Evolutionary conservation across 2,329 filamentous ascomycete genomes (phyloP).

Genomic region (Didymella keratinophila): DNA sequence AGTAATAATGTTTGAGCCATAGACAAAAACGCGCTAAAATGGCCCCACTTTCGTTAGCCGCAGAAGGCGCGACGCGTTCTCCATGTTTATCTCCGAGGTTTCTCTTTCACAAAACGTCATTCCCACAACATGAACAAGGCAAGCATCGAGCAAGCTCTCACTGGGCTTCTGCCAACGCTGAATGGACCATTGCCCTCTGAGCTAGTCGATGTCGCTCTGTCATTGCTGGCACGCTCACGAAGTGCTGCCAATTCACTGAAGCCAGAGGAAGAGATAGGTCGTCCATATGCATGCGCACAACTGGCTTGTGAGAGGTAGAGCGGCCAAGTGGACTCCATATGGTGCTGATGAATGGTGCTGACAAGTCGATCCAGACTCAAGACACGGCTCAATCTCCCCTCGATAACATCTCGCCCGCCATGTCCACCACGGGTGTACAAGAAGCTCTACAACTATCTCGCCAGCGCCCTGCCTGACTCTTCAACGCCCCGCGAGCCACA

Average conservation of each 20-base stretch:
- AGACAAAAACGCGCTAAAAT: not conserved
- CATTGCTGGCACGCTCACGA: constrained; percentile 48
- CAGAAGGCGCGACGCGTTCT: constrained; percentile 14
- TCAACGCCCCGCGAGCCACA: constrained; percentile 36
- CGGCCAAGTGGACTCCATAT: not conserved
- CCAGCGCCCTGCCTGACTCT: constrained; percentile 68
- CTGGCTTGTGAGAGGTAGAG: constrained; percentile 82
- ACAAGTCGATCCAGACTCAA: constrained; percentile 68
- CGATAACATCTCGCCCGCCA: constrained; percentile 46
- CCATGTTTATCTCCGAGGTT: not conserved
- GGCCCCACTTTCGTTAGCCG: not conserved
- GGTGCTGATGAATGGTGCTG: constrained; percentile 33
- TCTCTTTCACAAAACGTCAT: not conserved
- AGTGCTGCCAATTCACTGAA: constrained; percentile 58
- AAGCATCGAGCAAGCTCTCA: constrained; percentile 45
- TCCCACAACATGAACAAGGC: constrained; percentile 29
- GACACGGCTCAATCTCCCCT: constrained; percentile 45
- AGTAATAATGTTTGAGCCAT: not conserved
- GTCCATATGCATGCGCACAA: constrained; percentile 50
- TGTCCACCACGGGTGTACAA: constrained; percentile 69
- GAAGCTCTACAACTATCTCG: constrained; percentile 81
- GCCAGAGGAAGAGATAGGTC: constrained; percentile 48
- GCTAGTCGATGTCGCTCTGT: constrained; percentile 44
- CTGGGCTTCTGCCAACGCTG: constrained; percentile 54
- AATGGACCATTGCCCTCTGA: constrained; percentile 45